phyloP scores from a whole-genome alignment of 768 basidiomycete species.

The Galerina marginata region DNA sequence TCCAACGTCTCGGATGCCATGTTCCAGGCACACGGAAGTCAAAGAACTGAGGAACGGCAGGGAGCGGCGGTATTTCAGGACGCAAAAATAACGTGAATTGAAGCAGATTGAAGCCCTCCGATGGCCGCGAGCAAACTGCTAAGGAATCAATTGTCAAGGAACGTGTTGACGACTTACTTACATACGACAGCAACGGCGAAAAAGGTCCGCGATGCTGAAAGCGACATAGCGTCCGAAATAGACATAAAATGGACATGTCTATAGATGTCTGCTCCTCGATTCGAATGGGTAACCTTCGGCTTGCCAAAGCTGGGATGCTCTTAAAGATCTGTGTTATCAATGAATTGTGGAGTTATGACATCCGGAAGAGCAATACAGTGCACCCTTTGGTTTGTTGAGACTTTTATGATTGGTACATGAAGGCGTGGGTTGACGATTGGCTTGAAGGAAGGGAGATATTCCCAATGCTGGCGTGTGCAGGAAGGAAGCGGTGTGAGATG shows the following conservation, averaged over 20 bases:
- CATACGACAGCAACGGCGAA: slow-evolving; percentile 1
- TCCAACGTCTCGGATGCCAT: slow-evolving; percentile 3
- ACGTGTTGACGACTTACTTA: slow-evolving; percentile 2
- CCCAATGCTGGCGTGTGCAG: slow-evolving; percentile 8
- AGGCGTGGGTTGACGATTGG: neutral
- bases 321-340: neutral
- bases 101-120: neutral
- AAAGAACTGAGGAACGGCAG: neutral
- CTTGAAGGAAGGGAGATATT: neutral
- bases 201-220: slow-evolving; percentile 6
- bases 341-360: neutral
- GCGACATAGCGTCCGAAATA: slow-evolving; percentile 8
- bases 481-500: slow-evolving; percentile 21
- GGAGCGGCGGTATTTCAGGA: neutral
- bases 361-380: neutral
- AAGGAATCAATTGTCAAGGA: slow-evolving; percentile 8
- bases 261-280: neutral
- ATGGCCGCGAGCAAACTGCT: neutral
- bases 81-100: neutral
- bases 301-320: neutral
- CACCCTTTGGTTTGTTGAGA: no score
- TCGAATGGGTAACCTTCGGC: neutral
- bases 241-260: slow-evolving; percentile 6
- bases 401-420: no score
- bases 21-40: slow-evolving; percentile 9